Percentiles rank a stretch among this genome's conserved stretches.
These are phyloP conservation scores for Xylariaceae sp. DNA, from an alignment of 2,329 filamentous ascomycete genomes.

Conservation along the genomic window DNA sequence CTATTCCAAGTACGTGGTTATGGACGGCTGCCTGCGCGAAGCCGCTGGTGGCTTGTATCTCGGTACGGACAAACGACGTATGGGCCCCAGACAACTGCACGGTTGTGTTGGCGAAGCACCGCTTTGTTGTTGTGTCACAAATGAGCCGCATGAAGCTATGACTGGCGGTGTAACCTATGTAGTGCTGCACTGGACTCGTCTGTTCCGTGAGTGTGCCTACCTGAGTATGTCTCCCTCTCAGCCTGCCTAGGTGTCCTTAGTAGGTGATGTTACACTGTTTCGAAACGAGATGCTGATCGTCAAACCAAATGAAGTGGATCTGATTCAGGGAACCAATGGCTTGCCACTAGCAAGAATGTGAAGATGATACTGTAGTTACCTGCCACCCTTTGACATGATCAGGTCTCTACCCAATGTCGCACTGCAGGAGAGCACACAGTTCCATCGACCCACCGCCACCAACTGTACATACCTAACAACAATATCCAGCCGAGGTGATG, in stretches of 20 bases:
- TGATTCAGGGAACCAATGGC: constrained; percentile 9
- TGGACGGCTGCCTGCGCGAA: background rate
- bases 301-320: constrained; percentile 2
- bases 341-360: background rate
- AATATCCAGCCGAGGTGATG: constrained; percentile 9
- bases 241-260: background rate
- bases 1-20: background rate
- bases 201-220: constrained; percentile 7
- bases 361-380: background rate
- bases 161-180: background rate
- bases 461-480: constrained; percentile 9
- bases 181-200: background rate
- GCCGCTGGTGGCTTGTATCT: background rate
- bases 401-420: constrained; percentile 5
- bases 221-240: constrained; percentile 6
- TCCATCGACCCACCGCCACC: background rate
- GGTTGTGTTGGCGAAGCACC: background rate
- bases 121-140: background rate
- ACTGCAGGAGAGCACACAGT: constrained; percentile 6
- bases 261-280: constrained; percentile 3
- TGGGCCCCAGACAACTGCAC: background rate
- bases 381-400: constrained; percentile 5
- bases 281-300: background rate
- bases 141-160: background rate
- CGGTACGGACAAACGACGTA: background rate